Percentiles rank a stretch among this genome's conserved stretches.
Conservation (phyloP, 2,329 filamentous ascomycete genomes). For the Beauveria scarabaeidicola region DNA sequence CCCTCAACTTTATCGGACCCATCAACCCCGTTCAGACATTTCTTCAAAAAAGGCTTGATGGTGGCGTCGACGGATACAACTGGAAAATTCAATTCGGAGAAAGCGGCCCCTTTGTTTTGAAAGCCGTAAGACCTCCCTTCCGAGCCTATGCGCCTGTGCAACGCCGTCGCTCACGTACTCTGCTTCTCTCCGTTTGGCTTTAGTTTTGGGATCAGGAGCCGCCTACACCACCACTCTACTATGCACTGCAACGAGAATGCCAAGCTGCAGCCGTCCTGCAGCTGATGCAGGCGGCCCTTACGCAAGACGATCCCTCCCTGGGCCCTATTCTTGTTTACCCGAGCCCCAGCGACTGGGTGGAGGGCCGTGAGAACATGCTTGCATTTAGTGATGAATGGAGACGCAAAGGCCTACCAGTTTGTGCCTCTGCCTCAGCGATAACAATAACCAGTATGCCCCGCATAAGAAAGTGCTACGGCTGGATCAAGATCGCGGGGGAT, state of each 20-base stretch:
- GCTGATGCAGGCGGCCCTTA: neutral
- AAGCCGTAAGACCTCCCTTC: neutral
- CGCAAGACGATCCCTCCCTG: neutral
- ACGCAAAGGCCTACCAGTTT: neutral
- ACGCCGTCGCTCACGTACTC: neutral
- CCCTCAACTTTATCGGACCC: neutral
- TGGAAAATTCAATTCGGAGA: neutral
- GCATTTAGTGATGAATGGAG: neutral
- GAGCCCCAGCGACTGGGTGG: neutral
- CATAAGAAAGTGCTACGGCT: neutral
- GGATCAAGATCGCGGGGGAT: neutral
- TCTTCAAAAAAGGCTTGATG: neutral
- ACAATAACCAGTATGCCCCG: neutral
- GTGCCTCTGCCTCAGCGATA: neutral
- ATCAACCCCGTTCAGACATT: neutral
- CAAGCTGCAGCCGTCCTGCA: neutral
- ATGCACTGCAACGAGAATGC: neutral
- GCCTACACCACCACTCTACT: neutral
- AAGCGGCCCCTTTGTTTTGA: neutral
- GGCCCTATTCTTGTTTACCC: neutral
- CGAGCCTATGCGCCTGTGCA: neutral
- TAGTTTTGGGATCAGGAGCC: neutral
- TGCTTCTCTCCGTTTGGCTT: too few relatives aligned
- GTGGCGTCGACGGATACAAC: neutral
- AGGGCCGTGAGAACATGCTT: neutral